Base-by-base conservation (phyloP, 108 stramenopile genomes). In the Skeletonema potamos region DNA sequence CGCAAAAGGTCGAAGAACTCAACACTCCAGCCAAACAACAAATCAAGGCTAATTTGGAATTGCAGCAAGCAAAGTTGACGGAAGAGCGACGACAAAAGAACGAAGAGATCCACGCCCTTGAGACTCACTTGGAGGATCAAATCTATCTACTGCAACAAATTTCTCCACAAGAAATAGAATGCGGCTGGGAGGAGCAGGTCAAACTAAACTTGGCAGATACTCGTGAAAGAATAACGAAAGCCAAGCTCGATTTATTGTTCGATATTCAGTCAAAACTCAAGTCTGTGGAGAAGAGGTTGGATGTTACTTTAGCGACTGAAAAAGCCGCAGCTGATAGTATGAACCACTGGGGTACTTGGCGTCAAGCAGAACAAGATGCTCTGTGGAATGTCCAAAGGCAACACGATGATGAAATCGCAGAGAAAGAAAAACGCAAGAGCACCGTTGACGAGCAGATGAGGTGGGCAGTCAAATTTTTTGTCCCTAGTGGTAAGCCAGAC, bases 141-240 rank as follows among this genome's bases (percentile, higher is more conserved):
- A 18, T 66, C 17, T 43, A 72, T 27, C 75, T 77, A 44, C 44
- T 54, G 55, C 37, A 66, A 15, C 71, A 72, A 39, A 41, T 76
- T 11, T 66, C 76, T 54, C 75, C 81, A 28, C 64, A 64, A 18
- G 44, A 63, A 32, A 66, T 82, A 11, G 70, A 27, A 44, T 51
- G 71, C 9, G 75, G 81, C 0, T 77, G 70, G 81, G 76, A 72
- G 43, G 75, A 82, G 54, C 81, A 82, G 54, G 29, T 77, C 12
- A 54, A 64, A 18, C 65, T 66, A 15, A 82, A 82, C 62, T n/a
- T 76, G 28, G 44, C 48, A 43, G 66, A 82, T 27, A 72, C 70
- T 27, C 75, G 75, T 36, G 75, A 76, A 39, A 29, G 58, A 66
- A 76, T 82, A 26, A 82, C 81, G 2, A 37, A 34, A 20, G 64